phyloP scores from a whole-genome alignment of 805 yeast species.

The Candida pini region DNA sequence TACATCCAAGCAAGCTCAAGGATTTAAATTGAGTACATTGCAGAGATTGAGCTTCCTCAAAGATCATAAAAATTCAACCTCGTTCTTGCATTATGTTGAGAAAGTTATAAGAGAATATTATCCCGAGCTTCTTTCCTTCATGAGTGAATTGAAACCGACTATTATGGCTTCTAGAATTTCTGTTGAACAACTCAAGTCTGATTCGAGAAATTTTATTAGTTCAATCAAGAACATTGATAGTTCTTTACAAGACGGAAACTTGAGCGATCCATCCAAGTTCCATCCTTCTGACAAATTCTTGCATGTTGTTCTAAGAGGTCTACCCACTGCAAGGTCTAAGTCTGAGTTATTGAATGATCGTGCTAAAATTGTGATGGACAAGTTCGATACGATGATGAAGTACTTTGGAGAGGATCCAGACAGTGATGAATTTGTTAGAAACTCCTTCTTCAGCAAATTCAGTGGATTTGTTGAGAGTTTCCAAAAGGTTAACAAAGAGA shows the following conservation, averaged over 20 bases:
- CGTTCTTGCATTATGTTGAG: slow-evolving; percentile 90
- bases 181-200: slow-evolving; percentile 73
- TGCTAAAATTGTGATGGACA: slow-evolving; percentile 53
- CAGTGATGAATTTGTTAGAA: slow-evolving; percentile 56
- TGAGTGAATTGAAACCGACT: slow-evolving; percentile 63
- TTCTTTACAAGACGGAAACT: slow-evolving; percentile 75
- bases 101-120: slow-evolving; percentile 76
- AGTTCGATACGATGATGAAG: slow-evolving; percentile 67
- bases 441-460: slow-evolving; percentile 72
- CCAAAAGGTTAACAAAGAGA: slow-evolving; percentile 74
- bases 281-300: slow-evolving; percentile 82
- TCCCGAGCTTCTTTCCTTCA: slow-evolving; percentile 70
- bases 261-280: slow-evolving; percentile 69
- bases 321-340: slow-evolving; percentile 73
- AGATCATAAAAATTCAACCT: slow-evolving; percentile 80
- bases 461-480: slow-evolving; percentile 75
- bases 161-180: slow-evolving; percentile 64
- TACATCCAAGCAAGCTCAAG: slow-evolving; percentile 83
- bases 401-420: slow-evolving; percentile 85
- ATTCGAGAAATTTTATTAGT: slow-evolving; percentile 59
- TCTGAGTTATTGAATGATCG: slow-evolving; percentile 61
- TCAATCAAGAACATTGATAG: slow-evolving; percentile 64
- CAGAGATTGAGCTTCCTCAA: slow-evolving; percentile 87
- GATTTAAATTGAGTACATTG: slow-evolving; percentile 85
- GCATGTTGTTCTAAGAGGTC: slow-evolving; percentile 50